Evolutionary conservation across 208 protist species (phyloP).

Genomic region (Trichomonas vaginalis): DNA sequence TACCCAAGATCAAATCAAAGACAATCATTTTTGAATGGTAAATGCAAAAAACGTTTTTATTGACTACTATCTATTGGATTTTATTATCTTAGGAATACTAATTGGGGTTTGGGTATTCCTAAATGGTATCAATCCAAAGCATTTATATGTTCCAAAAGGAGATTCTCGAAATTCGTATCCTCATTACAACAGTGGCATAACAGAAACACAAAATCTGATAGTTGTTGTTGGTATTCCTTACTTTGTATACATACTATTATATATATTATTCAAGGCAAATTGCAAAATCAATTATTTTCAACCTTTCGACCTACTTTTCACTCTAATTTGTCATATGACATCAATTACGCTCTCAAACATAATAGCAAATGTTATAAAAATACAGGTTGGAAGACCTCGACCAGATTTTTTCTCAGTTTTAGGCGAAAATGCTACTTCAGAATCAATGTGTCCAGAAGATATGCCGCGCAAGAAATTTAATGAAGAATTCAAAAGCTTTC

Average conservation of each 20-base stretch:
- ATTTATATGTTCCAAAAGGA: neutral
- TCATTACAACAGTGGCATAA: neutral
- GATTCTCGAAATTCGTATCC: neutral
- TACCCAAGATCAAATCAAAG: no score
- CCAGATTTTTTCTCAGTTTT: slow-evolving; percentile 1
- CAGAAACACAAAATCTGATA: neutral
- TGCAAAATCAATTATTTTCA: neutral
- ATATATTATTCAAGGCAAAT: neutral
- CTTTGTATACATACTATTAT: neutral
- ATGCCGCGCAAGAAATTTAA: neutral
- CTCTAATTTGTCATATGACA: neutral
- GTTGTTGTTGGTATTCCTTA: neutral
- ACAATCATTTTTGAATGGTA: no score
- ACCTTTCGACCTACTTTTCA: neutral
- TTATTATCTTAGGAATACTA: neutral
- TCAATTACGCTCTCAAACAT: neutral
- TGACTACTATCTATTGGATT: neutral
- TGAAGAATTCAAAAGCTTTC: neutral
- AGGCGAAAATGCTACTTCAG: neutral
- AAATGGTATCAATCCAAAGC: neutral
- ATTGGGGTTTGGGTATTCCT: neutral
- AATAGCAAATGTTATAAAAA: neutral
- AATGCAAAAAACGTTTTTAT: neutral
- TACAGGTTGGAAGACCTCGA: slow-evolving; percentile 9
- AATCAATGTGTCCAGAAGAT: neutral